These are phyloP conservation scores for Orbilia quercus DNA, from an alignment of 2,329 filamentous ascomycete species.

Conservation along the genomic window DNA sequence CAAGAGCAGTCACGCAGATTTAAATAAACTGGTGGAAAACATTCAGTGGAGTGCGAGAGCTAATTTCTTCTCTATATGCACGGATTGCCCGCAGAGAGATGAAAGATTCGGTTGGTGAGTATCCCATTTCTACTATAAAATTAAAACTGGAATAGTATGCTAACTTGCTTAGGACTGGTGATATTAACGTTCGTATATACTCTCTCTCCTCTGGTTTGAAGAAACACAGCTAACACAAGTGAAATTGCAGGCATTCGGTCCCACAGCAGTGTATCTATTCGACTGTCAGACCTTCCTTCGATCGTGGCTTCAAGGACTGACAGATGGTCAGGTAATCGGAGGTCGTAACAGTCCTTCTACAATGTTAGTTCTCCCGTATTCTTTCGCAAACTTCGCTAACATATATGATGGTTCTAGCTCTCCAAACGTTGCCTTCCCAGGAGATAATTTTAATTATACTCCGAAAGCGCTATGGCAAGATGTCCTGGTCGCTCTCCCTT, in stretches of 20 bases:
- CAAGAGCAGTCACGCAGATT: slow-evolving; percentile 66
- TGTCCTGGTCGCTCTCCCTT: slow-evolving; percentile 64
- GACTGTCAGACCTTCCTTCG: slow-evolving; percentile 67
- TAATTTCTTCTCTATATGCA: slow-evolving; percentile 71
- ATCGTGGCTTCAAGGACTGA: slow-evolving; percentile 67
- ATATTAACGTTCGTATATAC: slow-evolving; percentile 28
- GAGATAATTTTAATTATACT: slow-evolving; percentile 47
- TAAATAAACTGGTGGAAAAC: slow-evolving; percentile 70
- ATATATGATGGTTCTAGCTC: slow-evolving; percentile 18
- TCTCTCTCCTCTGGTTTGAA: neutral
- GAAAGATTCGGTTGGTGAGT: slow-evolving; percentile 70
- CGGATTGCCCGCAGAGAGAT: slow-evolving; percentile 70
- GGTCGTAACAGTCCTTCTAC: slow-evolving; percentile 61
- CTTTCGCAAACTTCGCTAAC: neutral
- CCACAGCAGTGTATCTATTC: slow-evolving; percentile 69
- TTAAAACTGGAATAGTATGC: neutral
- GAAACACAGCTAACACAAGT: neutral
- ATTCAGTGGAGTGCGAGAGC: slow-evolving; percentile 70
- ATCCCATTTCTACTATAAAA: slow-evolving; percentile 61
- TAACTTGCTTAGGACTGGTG: slow-evolving; percentile 42
- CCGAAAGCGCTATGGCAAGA: slow-evolving; percentile 64
- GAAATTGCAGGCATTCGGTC: slow-evolving; percentile 65
- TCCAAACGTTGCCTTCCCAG: slow-evolving; percentile 35
- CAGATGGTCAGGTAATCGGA: slow-evolving; percentile 61
- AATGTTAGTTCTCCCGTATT: slow-evolving; percentile 52